Evolutionary conservation across 176 grass and related monocot genomes (phyloP), one percentile per base, ranked within the genome.

Genomic region (Zoysia japonica): DNA sequence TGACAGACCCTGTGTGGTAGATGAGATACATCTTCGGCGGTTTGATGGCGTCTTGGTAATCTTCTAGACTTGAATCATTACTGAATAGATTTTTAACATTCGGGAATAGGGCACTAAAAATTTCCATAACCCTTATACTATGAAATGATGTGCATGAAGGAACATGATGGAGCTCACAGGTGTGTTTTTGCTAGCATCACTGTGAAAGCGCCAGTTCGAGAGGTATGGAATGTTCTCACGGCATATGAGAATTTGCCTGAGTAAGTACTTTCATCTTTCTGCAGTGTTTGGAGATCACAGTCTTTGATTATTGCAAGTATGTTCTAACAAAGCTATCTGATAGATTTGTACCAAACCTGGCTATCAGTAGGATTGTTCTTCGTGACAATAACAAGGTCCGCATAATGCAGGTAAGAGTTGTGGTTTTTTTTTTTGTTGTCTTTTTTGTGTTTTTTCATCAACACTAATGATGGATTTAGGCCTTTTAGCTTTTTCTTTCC

Each of bases 311-410:
- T 9, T 70, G 11, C 2, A 85, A 55, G 19, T 74, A 71, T 82
- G 68, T 76, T 78, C 79, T 91, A 50, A 89, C 83, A 72, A 61
- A 62, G 51, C 49, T 75, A 78, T 77, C 61, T 84, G 56, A 61
- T 80, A 98, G 95, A 87, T 89, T 98, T n/a, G 90, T 98, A 74
- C 95, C 95, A 43, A 94, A 98, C 65, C 91, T 98, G 88, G 95
- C 92, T 67, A 98, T 94, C 61, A 93, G 95, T 84, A 92, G 91
- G 80, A 88, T 98, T 80, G 46, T 98, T 65, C 87, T 86, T 76
- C 88, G 92, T n/a, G 90, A 98, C 65, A 98, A 98, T 83, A 98
- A 94, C 88, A 98, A 89, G 82, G 95, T 98, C 79, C 95, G 90
- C 84, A 89, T 98, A 87, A 65, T 98, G 78, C 95, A 98, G 95